phyloP scores from a whole-genome alignment of 2,329 filamentous ascomycete genomes.

The Ascochyta viciae-villosae region DNA sequence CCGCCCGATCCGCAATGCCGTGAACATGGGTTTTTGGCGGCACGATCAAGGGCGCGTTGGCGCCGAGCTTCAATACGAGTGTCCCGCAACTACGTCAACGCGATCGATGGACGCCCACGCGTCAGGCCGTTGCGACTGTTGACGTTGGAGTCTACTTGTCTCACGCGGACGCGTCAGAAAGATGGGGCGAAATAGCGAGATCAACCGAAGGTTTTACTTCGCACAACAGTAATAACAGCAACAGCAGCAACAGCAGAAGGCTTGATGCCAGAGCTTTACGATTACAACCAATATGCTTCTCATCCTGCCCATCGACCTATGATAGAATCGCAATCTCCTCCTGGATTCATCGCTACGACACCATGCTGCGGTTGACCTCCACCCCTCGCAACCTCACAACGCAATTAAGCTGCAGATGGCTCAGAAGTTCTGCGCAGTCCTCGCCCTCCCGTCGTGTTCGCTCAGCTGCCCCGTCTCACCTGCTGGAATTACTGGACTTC shows the following conservation, averaged over 20 bases:
- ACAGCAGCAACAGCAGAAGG: too few relatives aligned
- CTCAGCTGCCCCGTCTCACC: not conserved
- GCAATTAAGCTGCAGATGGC: not conserved
- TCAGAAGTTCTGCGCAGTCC: conserved; percentile 5
- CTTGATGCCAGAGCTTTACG: too few relatives aligned
- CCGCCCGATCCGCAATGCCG: conserved; percentile 13
- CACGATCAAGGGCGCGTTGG: conserved; percentile 10
- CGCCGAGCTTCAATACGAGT: conserved; percentile 14
- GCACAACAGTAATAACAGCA: too few relatives aligned
- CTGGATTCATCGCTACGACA: not conserved
- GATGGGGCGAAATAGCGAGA: not conserved
- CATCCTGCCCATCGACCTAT: too few relatives aligned
- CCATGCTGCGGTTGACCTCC: not conserved
- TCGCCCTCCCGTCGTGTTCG: not conserved
- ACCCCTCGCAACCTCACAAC: not conserved
- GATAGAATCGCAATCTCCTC: too few relatives aligned
- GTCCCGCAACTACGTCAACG: conserved; percentile 13
- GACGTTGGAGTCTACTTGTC: not conserved
- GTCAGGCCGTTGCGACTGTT: not conserved
- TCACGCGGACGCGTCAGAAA: not conserved
- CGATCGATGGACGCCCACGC: not conserved
- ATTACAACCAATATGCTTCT: too few relatives aligned
- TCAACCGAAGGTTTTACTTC: too few relatives aligned
- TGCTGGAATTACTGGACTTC: conserved; percentile 1
- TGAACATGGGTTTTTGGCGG: conserved; percentile 6